Base-by-base conservation (phyloP, 257 asterid genomes). In the Nicotiana undulata region DNA sequence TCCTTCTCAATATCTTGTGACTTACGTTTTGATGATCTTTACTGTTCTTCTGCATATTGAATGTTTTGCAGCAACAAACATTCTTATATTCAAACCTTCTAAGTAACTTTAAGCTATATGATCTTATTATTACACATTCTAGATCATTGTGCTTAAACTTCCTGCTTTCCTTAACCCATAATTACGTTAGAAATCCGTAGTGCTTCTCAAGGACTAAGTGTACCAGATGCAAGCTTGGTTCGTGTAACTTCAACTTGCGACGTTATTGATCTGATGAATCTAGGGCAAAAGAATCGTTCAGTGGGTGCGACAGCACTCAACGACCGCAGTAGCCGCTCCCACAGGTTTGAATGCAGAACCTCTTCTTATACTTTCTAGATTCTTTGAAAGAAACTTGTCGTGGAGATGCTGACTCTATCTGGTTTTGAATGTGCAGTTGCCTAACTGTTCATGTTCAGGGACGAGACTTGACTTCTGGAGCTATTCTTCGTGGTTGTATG, bases 361-460 rank as follows among this genome's bases (percentile, higher is more conserved):
- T 5, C 26, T 22, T 44, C 13, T 28, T 37, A 76, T 64, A 4
- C 64, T 64, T 51, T 46, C 55, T 64, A 78, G 17, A 40, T 20
- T 29, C 15, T 77, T 78, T 4, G 37, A 18, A 63, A 56, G 81
- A 77, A 29, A 55, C 55, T 12, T 77, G 9, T 28, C 15, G 81
- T 61, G n/a, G 74, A 15, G 44, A 64, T 76, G 74, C 83, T 84
- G 55, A 81, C 68, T 59, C 9, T 53, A 9, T 26, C 32, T 17
- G 32, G 34, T 46, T 78, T 18, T 16, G 64, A 59, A 16, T 63
- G 74, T 87, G 89, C 86, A 96, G 99, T 83, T 96, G 99, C 83
- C 88, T 96, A 83, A 96, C 97, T 6, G 99, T 96, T 82, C 99
- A 91, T 76, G 97, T 96, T 78, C 98, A 92, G 85, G 99, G 99